Percentiles rank a stretch among this genome's conserved stretches.
phyloP scores from a whole-genome alignment of 192 early-diverging fungal species.

The Podila epicladia region DNA sequence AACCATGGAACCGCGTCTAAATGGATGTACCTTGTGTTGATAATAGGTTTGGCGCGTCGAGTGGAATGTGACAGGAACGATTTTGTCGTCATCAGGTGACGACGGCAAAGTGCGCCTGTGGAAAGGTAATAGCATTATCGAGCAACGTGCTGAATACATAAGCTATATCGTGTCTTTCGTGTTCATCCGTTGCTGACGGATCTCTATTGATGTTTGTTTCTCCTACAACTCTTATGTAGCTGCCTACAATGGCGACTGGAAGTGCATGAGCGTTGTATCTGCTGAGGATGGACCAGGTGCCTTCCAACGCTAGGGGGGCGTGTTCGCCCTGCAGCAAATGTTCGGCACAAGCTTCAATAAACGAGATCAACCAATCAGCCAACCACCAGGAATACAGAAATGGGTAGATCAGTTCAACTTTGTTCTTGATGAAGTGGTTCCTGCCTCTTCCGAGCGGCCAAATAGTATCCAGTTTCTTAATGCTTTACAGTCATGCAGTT shows the following conservation, averaged over 20 bases:
- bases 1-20: too few species aligned
- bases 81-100: conserved; percentile 81
- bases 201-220: background rate
- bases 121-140: conserved; percentile 62
- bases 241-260: conserved; percentile 65
- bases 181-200: background rate
- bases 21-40: too few species aligned
- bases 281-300: conserved; percentile 54
- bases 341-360: background rate
- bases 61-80: conserved; percentile 89
- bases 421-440: background rate
- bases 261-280: conserved; percentile 67
- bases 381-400: conserved; percentile 5
- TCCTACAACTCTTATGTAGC: conserved; percentile 1
- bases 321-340: too few species aligned
- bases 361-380: background rate
- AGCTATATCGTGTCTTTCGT: background rate
- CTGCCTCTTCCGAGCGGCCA: conserved; percentile 23
- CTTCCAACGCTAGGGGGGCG: conserved; percentile 26
- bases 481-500: background rate
- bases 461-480: background rate
- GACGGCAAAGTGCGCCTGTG: conserved; percentile 86
- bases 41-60: conserved; percentile 81
- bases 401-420: background rate
- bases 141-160: too few species aligned